Percentiles rank a stretch among this genome's conserved stretches.
These are phyloP conservation scores for Dryas integrifolia DNA, from an alignment of 331 rosid species.

Conservation along the genomic window DNA sequence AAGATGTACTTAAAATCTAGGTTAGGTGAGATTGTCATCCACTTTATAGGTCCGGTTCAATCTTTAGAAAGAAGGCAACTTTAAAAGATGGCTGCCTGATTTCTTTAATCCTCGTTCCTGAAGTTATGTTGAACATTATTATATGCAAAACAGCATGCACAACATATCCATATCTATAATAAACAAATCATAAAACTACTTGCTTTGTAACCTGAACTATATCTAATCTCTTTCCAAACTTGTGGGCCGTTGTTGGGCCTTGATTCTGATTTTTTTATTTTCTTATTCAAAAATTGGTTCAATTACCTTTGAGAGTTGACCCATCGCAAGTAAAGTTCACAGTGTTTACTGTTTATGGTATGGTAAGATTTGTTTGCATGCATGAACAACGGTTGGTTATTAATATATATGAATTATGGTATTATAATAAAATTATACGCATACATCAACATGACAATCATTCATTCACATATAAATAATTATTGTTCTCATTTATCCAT, in stretches of 20 bases:
- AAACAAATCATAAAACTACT: neutral
- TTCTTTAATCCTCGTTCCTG: neutral
- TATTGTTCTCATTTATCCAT: no score
- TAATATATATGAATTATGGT: no score
- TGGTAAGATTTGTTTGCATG: no score
- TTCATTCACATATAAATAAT: no score
- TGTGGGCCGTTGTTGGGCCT: neutral
- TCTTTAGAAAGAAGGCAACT: conserved; percentile 39
- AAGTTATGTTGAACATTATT: neutral
- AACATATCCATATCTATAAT: neutral
- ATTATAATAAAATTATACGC: no score
- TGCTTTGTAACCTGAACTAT: neutral
- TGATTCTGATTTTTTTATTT: neutral
- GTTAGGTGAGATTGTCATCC: conserved; percentile 16
- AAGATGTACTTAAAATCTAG: conserved; percentile 11
- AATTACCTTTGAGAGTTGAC: neutral
- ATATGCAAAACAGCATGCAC: neutral
- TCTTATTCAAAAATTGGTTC: no score
- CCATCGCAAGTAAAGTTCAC: neutral
- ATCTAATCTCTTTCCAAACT: no score
- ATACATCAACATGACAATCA: no score
- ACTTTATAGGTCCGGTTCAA: conserved; percentile 19
- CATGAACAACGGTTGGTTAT: no score
- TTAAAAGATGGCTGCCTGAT: neutral
- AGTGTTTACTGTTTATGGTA: no score